Conservation (phyloP, 1,139 yeast genomes). For the Yamadazyma mexicana region DNA sequence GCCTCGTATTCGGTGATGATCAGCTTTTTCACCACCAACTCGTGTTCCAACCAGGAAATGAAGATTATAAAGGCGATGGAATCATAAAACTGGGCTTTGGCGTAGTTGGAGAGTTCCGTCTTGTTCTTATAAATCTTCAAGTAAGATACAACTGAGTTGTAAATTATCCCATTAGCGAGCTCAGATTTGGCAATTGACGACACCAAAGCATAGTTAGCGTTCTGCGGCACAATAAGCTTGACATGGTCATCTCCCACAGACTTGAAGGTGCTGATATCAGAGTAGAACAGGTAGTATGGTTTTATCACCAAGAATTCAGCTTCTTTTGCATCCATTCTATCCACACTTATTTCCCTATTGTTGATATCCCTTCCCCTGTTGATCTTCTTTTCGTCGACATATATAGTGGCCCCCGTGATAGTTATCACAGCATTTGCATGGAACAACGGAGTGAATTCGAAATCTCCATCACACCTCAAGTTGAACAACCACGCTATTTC, state of each 20-base stretch:
- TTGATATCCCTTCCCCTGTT: not conserved
- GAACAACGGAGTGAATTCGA: conserved; percentile 88
- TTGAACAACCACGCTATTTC: conserved; percentile 93
- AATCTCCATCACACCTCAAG: conserved; percentile 66
- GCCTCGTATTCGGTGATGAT: conserved; percentile 41
- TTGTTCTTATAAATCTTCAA: conserved; percentile 38
- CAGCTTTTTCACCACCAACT: conserved; percentile 25
- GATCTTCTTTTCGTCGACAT: not conserved
- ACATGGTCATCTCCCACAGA: conserved; percentile 13
- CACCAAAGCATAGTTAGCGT: conserved; percentile 28
- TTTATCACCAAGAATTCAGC: conserved; percentile 27
- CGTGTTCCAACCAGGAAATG: conserved; percentile 42
- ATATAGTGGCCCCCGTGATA: not conserved
- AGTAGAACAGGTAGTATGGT: conserved; percentile 29
- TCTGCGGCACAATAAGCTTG: conserved; percentile 17
- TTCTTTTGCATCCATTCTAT: not conserved
- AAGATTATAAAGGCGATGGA: conserved; percentile 42
- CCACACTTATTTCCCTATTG: not conserved
- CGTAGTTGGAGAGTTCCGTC: conserved; percentile 39
- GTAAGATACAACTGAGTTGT: conserved; percentile 20
- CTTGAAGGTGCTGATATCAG: conserved; percentile 20
- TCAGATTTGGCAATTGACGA: conserved; percentile 12
- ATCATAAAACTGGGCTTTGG: conserved; percentile 44
- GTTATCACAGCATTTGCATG: conserved; percentile 52
- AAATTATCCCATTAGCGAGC: not conserved